A percentile compares a stretch with the other conserved stretches of the same genome.
phyloP scores from a whole-genome alignment of 345 rosid species.

The Salix udensis region DNA sequence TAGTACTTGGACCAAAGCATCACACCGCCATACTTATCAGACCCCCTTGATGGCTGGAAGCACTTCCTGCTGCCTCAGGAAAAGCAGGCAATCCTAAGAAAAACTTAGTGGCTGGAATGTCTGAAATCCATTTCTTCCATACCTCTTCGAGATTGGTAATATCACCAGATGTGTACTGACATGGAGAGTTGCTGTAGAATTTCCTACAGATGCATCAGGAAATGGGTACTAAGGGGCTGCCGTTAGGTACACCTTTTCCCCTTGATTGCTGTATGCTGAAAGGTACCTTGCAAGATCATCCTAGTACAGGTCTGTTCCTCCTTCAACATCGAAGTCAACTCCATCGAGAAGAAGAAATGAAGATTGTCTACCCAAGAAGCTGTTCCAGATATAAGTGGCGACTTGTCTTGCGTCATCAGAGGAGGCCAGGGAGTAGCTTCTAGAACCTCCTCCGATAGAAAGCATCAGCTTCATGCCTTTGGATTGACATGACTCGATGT shows the following conservation, averaged over 20 bases:
- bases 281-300: conserved; percentile 10
- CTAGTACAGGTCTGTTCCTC: conserved; percentile 1
- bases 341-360: conserved; percentile 3
- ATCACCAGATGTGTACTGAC: conserved; percentile 2
- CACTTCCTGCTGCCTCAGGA: conserved; percentile 13
- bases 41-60: conserved; percentile 12
- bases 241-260: conserved; percentile 2
- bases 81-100: conserved; percentile 7
- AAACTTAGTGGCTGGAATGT: conserved; percentile 2
- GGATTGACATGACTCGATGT: conserved; percentile 13
- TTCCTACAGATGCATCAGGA: conserved; percentile 9
- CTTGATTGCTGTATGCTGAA: conserved; percentile 10
- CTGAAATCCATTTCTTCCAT: conserved; percentile 10
- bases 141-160: not conserved
- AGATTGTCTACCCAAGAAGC: conserved; percentile 10
- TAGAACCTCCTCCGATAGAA: conserved; percentile 7
- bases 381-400: conserved; percentile 11
- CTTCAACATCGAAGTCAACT: conserved; percentile 9
- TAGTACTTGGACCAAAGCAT: conserved; percentile 21
- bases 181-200: conserved; percentile 9
- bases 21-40: conserved; percentile 12
- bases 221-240: conserved; percentile 13
- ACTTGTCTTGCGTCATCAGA: conserved; percentile 20
- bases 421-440: conserved; percentile 7
- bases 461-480: conserved; percentile 13